Base-by-base conservation (phyloP, 495 filamentous ascomycete genomes). In the Penicillium paxilli region DNA sequence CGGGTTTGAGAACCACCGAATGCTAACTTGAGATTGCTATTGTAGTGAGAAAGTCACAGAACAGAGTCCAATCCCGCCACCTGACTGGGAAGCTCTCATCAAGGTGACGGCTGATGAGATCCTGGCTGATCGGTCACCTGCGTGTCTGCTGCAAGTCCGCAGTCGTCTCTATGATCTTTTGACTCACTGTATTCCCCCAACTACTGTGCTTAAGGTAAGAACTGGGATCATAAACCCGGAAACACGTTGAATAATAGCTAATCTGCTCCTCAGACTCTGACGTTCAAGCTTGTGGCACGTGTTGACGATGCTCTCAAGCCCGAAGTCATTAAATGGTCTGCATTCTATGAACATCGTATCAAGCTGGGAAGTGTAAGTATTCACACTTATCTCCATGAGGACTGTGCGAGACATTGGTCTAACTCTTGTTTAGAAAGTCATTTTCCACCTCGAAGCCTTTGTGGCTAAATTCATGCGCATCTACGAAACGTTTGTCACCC, bases 391-490 rank as follows among this genome's bases (percentile, higher is more conserved):
- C 19, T 24, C 47, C 28, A 38, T 16, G 16, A 19, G 35, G n/a
- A 14, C 8, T 19, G 14, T 28, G 26, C 11, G 26, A 5, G 26
- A 38, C 17, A 16, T 38, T 19, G 16, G 16, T 5, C 35, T 38
- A 38, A 38, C 16, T 19, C 21, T 37, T 10, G n/a, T 63, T 56
- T 46, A 86, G 78, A 98, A 98, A 82, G 87, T 92, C 21, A 97
- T 98, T 42, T 98, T 98, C 70, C 94, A 98, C 60, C 80, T 98
- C 0, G 94, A 98, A 75, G 94, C 94, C 20, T 98, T 98, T 73
- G 93, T 98, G 28, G 93, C 95, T 24, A 96, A 96, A 75, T 93
- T 96, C 67, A 97, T 98, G 91, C 83, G 93, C 58, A 86, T 98
- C 48, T 82, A 93, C 49, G 94, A 98, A 77, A 83, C 83, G 83